Percentiles rank a stretch among this genome's conserved stretches.
Conservation (phyloP, 305 asterid species). For the Fraxinus sp. region DNA sequence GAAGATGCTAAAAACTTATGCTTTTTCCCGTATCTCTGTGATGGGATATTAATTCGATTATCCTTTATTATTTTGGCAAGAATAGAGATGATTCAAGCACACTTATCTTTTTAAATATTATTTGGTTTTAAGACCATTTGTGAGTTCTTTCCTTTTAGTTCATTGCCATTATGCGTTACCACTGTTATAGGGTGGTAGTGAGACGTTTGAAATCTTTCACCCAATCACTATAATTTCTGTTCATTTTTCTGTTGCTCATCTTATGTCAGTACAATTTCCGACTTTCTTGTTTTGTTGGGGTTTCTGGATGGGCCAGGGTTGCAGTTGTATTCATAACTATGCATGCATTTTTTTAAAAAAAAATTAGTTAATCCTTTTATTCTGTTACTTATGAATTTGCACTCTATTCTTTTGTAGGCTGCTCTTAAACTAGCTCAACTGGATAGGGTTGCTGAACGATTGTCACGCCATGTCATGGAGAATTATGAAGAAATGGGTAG, state of each 20-base stretch:
- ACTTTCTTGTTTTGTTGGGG: slow-evolving; percentile 11
- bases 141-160: background rate
- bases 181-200: background rate
- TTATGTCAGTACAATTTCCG: slow-evolving; percentile 5
- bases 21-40: background rate
- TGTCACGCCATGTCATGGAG: slow-evolving; percentile 95
- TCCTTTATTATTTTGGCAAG: background rate
- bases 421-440: slow-evolving; percentile 83
- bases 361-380: slow-evolving; percentile 24
- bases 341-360: slow-evolving; percentile 16
- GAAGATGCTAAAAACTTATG: background rate
- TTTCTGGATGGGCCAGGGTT: slow-evolving; percentile 3
- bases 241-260: background rate
- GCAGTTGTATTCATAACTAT: slow-evolving; percentile 16
- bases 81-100: background rate
- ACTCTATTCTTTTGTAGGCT: slow-evolving; percentile 66
- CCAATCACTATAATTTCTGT: background rate
- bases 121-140: background rate
- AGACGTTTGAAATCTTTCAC: slow-evolving; percentile 12
- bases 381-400: slow-evolving; percentile 33
- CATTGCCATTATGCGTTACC: background rate
- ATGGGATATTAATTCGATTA: background rate
- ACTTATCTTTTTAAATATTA: background rate
- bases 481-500: slow-evolving; percentile 99
- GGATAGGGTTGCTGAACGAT: slow-evolving; percentile 82